Conservation (phyloP, 2,329 filamentous ascomycete species). For the Exophiala bonariae region DNA sequence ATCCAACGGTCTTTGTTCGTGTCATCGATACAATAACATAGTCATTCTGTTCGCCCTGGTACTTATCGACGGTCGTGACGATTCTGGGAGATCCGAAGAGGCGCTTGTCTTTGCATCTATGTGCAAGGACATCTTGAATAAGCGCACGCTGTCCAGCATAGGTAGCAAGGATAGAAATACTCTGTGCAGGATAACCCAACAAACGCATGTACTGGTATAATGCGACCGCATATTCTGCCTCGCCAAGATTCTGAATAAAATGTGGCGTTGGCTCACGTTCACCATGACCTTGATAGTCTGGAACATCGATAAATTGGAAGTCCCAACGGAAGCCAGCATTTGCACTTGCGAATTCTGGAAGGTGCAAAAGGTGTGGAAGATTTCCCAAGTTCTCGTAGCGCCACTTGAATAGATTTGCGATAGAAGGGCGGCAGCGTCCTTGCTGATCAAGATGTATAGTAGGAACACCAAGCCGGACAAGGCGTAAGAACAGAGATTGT, state of each 20-base stretch:
- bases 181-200: conserved; percentile 79
- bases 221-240: conserved; percentile 95
- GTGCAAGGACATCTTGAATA: conserved; percentile 79
- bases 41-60: conserved; percentile 98
- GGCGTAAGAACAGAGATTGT: conserved; percentile 88
- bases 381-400: conserved; percentile 77
- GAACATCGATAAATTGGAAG: conserved; percentile 95
- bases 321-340: conserved; percentile 93
- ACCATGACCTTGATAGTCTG: conserved; percentile 85
- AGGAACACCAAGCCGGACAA: conserved; percentile 90
- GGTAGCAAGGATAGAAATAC: conserved; percentile 87
- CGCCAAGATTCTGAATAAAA: conserved; percentile 94
- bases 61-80: conserved; percentile 96
- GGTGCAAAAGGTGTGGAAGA: conserved; percentile 69
- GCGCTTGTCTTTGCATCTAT: conserved; percentile 78
- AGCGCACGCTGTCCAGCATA: conserved; percentile 91
- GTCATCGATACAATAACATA: conserved; percentile 94
- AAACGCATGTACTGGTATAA: conserved; percentile 97
- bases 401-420: conserved; percentile 91
- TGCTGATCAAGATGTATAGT: conserved; percentile 88
- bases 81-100: conserved; percentile 87
- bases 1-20: conserved; percentile 83
- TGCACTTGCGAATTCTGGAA: conserved; percentile 71
- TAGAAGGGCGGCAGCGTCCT: conserved; percentile 81
- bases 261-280: conserved; percentile 89